A percentile compares a stretch with the other conserved stretches of the same genome.
Evolutionary conservation across 176 grass and related monocot genomes (phyloP).

Genomic region (Saccharum officinarum): DNA sequence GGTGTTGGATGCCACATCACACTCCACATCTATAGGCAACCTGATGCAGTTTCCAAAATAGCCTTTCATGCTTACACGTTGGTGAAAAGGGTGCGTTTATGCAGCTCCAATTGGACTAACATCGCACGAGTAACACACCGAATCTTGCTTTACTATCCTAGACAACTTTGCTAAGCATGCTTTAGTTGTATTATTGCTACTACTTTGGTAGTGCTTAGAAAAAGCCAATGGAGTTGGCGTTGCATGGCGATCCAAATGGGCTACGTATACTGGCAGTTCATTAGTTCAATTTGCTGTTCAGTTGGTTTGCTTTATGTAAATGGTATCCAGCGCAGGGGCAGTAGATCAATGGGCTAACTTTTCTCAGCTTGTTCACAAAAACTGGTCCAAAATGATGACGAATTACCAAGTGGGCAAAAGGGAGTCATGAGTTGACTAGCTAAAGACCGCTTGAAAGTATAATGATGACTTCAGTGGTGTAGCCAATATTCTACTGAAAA

Average conservation of each 20-base stretch:
- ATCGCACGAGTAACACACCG: conserved; percentile 10
- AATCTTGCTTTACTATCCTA: conserved; percentile 1
- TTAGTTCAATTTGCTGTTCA: not conserved
- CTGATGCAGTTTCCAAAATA: not conserved
- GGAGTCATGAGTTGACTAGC: not conserved
- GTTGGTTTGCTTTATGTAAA: conserved; percentile 44
- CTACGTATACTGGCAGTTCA: not conserved
- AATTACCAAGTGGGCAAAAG: not conserved
- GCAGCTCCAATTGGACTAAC: conserved; percentile 10
- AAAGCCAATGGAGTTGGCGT: not conserved
- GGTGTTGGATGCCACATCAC: conserved; percentile 32
- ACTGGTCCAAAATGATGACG: not conserved
- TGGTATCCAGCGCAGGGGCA: conserved; percentile 48
- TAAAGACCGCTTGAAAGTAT: not conserved
- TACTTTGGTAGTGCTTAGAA: conserved; percentile 10
- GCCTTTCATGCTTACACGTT: conserved; percentile 37
- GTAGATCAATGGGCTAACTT: conserved; percentile 8
- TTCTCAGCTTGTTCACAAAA: conserved; percentile 8
- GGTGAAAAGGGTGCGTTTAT: conserved; percentile 6
- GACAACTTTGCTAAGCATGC: not conserved
- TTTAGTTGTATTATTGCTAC: conserved; percentile 20
- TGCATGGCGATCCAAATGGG: not conserved
- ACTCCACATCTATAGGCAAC: conserved; percentile 26
- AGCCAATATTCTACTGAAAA: not conserved
- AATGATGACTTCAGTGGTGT: not conserved